phyloP scores from a whole-genome alignment of 192 early-diverging fungal genomes.

The Piromyces sp. region DNA sequence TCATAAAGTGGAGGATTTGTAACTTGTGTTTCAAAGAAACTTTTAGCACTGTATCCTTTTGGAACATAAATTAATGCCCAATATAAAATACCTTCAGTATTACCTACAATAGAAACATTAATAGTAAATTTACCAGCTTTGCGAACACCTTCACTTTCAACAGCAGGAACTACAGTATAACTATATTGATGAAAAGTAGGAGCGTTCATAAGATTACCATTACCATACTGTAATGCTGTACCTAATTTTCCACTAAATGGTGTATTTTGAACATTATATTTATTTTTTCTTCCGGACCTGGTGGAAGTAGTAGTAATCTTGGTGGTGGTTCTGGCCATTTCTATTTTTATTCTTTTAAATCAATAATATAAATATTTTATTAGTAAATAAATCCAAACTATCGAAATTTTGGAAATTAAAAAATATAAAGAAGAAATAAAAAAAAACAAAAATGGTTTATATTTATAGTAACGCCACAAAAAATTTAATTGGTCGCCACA shows the following conservation, averaged over 20 bases:
- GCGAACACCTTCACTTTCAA: not conserved
- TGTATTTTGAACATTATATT: not conserved
- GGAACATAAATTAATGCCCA: not conserved
- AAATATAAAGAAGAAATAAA: not conserved
- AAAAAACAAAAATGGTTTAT: not conserved
- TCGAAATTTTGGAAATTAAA: not conserved
- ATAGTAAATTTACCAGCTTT: not conserved
- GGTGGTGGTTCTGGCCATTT: not conserved
- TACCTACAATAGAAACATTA: not conserved
- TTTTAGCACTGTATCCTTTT: not conserved
- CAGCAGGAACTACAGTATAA: not conserved
- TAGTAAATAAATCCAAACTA: not conserved
- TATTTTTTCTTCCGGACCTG: not conserved
- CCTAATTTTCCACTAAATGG: not conserved
- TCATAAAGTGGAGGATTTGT: not conserved
- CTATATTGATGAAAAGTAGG: not conserved
- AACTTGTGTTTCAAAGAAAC: not conserved
- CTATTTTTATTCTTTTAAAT: no score
- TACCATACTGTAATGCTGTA: not conserved
- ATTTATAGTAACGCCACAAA: not conserved
- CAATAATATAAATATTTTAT: no score
- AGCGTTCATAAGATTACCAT: not conserved
- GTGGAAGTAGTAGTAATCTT: not conserved
- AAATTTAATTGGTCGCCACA: no score
- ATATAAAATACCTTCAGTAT: not conserved